A percentile compares a stretch with the other conserved stretches of the same genome.
These are phyloP conservation scores for Polyporus arcularius DNA, from an alignment of 768 basidiomycete species.

Conservation along the genomic window DNA sequence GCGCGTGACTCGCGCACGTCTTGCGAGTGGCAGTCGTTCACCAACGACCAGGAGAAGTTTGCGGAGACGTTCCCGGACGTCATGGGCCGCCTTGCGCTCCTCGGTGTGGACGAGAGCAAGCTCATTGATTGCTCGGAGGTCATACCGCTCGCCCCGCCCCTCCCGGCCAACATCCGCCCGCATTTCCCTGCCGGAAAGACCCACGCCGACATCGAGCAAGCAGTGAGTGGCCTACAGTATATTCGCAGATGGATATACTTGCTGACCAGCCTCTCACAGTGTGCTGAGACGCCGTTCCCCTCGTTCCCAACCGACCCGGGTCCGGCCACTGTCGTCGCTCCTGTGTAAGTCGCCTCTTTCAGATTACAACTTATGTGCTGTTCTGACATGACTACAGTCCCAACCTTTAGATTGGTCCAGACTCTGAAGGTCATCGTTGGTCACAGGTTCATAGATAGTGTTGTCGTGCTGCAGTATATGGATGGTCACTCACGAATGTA, in stretches of 20 bases:
- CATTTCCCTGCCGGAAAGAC: constrained; percentile 23
- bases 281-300: constrained; percentile 17
- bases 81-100: constrained; percentile 27
- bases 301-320: constrained; percentile 27
- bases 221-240: constrained; percentile 5
- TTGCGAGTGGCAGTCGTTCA: constrained; percentile 32
- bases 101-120: constrained; percentile 22
- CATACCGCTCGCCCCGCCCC: constrained; percentile 2
- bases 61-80: constrained; percentile 20
- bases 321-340: constrained; percentile 30
- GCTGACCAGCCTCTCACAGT: neutral
- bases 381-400: constrained; percentile 19
- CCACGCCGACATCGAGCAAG: constrained; percentile 22
- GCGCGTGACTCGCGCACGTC: constrained; percentile 32
- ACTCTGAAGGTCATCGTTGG: too few species aligned
- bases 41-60: constrained; percentile 26
- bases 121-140: constrained; percentile 7
- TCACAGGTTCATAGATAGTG: too few species aligned
- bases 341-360: constrained; percentile 27
- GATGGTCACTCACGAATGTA: too few species aligned
- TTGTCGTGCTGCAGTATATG: too few species aligned
- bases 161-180: constrained; percentile 1
- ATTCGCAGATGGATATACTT: neutral
- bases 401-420: neutral
- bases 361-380: neutral